phyloP scores from a whole-genome alignment of 2,329 filamentous ascomycete species.

The Alternaria brassicicola region DNA sequence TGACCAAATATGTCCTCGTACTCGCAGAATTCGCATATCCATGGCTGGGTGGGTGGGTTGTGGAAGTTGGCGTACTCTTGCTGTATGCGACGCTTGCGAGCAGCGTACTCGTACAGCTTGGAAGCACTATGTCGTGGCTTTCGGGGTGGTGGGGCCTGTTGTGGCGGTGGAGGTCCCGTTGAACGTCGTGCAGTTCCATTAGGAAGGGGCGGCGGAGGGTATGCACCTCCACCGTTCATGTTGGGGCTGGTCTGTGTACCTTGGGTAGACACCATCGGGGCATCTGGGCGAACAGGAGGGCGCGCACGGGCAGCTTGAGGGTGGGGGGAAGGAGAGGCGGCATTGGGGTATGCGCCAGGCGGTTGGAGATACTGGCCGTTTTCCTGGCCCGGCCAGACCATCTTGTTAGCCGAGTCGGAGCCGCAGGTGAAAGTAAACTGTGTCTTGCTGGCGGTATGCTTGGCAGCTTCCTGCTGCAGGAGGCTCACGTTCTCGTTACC shows the following conservation, averaged over 20 bases:
- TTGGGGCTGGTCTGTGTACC: constrained; percentile 63
- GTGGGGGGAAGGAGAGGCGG: constrained; percentile 26
- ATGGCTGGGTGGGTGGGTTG: constrained; percentile 81
- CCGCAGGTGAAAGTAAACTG: constrained; percentile 98
- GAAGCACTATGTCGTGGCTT: constrained; percentile 68
- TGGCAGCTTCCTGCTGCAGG: constrained; percentile 70
- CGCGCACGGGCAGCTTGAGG: constrained; percentile 33
- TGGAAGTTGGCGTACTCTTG: constrained; percentile 79
- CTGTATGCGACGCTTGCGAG: constrained; percentile 75
- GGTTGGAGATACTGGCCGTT: constrained; percentile 49
- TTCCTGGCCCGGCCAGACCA: constrained; percentile 73
- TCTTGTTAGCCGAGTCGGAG: constrained; percentile 80
- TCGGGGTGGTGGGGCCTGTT: constrained; percentile 58
- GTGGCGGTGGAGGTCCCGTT: constrained; percentile 49
- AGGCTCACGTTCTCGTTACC: constrained; percentile 81
- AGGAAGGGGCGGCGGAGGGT: constrained; percentile 30
- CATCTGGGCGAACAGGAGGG: constrained; percentile 39
- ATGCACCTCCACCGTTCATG: constrained; percentile 48
- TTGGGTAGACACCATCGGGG: constrained; percentile 57
- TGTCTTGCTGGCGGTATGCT: constrained; percentile 72
- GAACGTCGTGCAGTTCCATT: constrained; percentile 42
- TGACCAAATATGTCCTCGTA: constrained; percentile 95
- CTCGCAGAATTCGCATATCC: constrained; percentile 98
- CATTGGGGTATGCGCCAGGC: constrained; percentile 45
- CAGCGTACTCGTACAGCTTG: constrained; percentile 76